Evolutionary conservation across 1,139 yeast species (phyloP).

Genomic region (Saccharomyces hybrid): DNA sequence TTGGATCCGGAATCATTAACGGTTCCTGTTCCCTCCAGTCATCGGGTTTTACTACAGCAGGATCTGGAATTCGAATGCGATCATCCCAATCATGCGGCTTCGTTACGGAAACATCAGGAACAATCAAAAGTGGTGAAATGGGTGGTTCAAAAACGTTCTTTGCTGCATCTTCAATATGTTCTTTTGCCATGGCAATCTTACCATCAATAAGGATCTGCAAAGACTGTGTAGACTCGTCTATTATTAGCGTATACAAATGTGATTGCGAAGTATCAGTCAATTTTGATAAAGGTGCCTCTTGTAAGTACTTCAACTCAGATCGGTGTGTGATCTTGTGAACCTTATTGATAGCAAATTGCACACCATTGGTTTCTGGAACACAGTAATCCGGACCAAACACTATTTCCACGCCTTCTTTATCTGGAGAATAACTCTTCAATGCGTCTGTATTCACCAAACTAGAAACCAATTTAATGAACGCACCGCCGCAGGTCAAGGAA

Average conservation of each 20-base stretch:
- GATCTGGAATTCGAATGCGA: conserved; percentile 56
- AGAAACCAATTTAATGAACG: conserved; percentile 68
- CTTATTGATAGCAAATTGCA: conserved; percentile 66
- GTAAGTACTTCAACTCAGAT: conserved; percentile 60
- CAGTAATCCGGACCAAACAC: conserved; percentile 97
- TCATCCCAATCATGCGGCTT: conserved; percentile 86
- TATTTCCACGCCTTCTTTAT: conserved; percentile 66
- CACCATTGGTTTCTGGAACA: conserved; percentile 61
- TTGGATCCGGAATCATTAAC: conserved; percentile 50
- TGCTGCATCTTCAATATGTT: conserved; percentile 44
- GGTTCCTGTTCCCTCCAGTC: conserved; percentile 76
- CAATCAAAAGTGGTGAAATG: conserved; percentile 54
- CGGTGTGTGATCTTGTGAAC: conserved; percentile 48
- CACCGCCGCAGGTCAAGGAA: conserved; percentile 79
- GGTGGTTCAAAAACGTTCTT: conserved; percentile 45
- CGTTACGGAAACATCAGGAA: conserved; percentile 52
- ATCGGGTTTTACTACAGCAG: conserved; percentile 59
- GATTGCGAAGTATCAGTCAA: conserved; percentile 50
- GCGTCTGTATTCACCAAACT: conserved; percentile 37
- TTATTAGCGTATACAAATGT: conserved; percentile 67
- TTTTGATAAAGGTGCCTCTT: conserved; percentile 46
- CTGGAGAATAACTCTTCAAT: conserved; percentile 36
- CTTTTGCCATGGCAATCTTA: conserved; percentile 61
- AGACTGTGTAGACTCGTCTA: conserved; percentile 49
- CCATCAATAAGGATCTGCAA: conserved; percentile 83